Conservation (phyloP, 2,329 filamentous ascomycete species). For the Allantophomopsis lycopodina region DNA sequence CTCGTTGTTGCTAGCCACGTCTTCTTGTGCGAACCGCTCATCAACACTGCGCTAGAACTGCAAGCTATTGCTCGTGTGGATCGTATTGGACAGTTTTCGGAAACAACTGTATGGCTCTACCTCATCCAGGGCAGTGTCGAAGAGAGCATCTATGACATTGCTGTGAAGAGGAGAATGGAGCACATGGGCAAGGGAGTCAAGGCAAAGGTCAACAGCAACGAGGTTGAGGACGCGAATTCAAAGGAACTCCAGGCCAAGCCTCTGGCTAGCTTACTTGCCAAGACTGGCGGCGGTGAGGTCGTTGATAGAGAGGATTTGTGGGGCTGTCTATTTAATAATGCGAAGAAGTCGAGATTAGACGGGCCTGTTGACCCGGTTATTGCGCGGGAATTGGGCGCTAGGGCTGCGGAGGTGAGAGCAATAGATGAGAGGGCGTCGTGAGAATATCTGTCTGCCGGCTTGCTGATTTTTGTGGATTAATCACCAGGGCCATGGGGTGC, state of each 20-base stretch:
- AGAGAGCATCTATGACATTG: conserved; percentile 80
- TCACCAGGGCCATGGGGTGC: too few relatives aligned
- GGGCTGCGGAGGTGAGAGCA: conserved; percentile 34
- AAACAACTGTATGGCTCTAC: conserved; percentile 93
- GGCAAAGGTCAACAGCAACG: conserved; percentile 34
- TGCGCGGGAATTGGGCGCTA: conserved; percentile 27
- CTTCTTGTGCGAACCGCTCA: conserved; percentile 83
- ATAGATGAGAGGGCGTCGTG: not conserved
- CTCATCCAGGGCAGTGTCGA: conserved; percentile 85
- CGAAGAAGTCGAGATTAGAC: conserved; percentile 5
- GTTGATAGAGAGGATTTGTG: conserved; percentile 71
- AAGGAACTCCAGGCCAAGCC: conserved; percentile 65
- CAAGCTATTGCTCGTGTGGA: conserved; percentile 94
- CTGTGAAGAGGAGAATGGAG: conserved; percentile 62
- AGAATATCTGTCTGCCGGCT: too few relatives aligned
- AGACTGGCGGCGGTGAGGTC: conserved; percentile 63
- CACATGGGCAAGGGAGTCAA: conserved; percentile 47
- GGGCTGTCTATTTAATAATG: conserved; percentile 71
- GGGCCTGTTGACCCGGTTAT: conserved; percentile 8
- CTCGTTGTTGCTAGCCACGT: conserved; percentile 89
- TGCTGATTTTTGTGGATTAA: too few relatives aligned
- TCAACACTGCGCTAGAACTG: conserved; percentile 87
- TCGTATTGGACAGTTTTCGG: conserved; percentile 76
- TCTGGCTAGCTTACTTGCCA: conserved; percentile 56
- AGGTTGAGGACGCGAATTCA: conserved; percentile 70